These are phyloP conservation scores for Pseudogymnoascus sp. DNA, from an alignment of 2,329 filamentous ascomycete genomes.

Conservation along the genomic window DNA sequence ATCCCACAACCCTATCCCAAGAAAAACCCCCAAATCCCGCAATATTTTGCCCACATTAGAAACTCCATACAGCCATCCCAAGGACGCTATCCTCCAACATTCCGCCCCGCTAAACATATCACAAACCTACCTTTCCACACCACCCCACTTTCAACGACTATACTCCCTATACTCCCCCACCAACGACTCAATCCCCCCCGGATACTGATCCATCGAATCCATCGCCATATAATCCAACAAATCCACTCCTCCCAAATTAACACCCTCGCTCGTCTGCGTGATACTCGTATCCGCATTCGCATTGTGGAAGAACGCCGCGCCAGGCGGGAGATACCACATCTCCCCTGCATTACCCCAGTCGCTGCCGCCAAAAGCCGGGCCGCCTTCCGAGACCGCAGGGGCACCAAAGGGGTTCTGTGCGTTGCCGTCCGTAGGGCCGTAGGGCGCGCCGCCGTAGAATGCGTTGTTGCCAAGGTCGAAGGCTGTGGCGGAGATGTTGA, in stretches of 20 bases:
- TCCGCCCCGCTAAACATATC: background rate
- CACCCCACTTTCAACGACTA: background rate
- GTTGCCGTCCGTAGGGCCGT: slow-evolving; percentile 20
- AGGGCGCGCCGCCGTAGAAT: slow-evolving; percentile 39
- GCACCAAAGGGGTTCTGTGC: slow-evolving; percentile 22
- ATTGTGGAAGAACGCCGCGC: slow-evolving; percentile 57
- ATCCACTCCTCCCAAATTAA: slow-evolving; percentile 59
- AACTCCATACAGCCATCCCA: background rate
- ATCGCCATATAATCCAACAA: slow-evolving; percentile 61
- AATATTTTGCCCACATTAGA: background rate
- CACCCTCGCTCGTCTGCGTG: slow-evolving; percentile 58
- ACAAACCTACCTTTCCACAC: background rate
- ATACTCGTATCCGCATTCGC: slow-evolving; percentile 52
- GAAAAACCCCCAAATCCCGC: background rate
- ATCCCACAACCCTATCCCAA: background rate
- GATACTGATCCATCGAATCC: slow-evolving; percentile 30
- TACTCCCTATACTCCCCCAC: background rate
- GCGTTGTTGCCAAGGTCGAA: slow-evolving; percentile 49
- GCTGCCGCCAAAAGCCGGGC: slow-evolving; percentile 21
- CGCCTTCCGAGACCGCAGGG: slow-evolving; percentile 4
- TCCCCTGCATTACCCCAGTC: slow-evolving; percentile 32
- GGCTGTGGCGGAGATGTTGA: slow-evolving; percentile 50
- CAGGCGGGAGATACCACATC: slow-evolving; percentile 60
- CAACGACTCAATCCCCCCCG: background rate
- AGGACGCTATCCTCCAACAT: background rate